Evolutionary conservation across 1,139 yeast species (phyloP).

Genomic region (Debaryomycetaceae sp.): DNA sequence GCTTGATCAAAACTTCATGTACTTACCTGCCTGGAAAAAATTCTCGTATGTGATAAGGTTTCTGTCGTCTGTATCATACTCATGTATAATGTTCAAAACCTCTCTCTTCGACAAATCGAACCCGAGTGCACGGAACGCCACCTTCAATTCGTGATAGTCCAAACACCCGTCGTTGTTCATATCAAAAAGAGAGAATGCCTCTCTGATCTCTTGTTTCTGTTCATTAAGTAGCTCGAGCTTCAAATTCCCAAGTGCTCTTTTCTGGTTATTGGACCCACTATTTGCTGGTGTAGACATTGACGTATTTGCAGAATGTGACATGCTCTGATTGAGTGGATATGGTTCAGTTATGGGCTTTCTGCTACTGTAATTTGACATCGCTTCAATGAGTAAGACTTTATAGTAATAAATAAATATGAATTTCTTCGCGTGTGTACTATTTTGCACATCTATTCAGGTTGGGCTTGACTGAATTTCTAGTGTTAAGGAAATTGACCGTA

Average conservation of each 20-base stretch:
- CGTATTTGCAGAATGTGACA: conserved; percentile 13
- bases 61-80: conserved; percentile 75
- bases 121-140: conserved; percentile 92
- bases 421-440: not conserved
- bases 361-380: conserved; percentile 1
- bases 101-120: conserved; percentile 81
- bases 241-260: conserved; percentile 31
- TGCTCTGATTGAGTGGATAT: conserved; percentile 5
- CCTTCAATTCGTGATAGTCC: conserved; percentile 89
- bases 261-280: conserved; percentile 12
- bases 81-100: conserved; percentile 75
- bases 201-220: conserved; percentile 88
- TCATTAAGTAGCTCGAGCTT: conserved; percentile 76
- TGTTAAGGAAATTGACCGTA: not conserved
- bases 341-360: conserved; percentile 3
- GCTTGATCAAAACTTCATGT: not conserved
- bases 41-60: conserved; percentile 76
- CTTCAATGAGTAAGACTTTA: not conserved
- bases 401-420: not conserved
- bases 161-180: conserved; percentile 87
- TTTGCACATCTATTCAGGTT: not conserved
- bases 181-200: conserved; percentile 90
- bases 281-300: conserved; percentile 11
- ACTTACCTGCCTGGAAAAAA: conserved; percentile 69
- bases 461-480: not conserved